Percentiles rank a stretch among this genome's conserved stretches.
Evolutionary conservation across 345 rosid species (phyloP).

Genomic region (Syzygium jambos): DNA sequence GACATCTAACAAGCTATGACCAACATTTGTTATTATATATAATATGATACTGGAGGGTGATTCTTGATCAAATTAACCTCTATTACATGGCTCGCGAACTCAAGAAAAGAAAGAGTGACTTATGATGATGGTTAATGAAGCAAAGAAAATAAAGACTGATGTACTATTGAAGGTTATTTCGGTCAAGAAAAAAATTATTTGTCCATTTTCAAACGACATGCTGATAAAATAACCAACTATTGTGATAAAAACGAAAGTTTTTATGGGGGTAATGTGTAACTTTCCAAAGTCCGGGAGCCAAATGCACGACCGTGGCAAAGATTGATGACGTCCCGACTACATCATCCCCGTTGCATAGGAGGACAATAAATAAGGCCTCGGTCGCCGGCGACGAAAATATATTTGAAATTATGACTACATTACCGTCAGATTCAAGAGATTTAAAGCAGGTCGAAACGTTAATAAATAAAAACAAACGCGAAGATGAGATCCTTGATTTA

Average conservation of each 20-base stretch:
- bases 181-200: not conserved
- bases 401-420: not conserved
- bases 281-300: not conserved
- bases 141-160: not conserved
- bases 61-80: not conserved
- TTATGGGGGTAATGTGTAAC: not conserved
- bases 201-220: not conserved
- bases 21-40: not conserved
- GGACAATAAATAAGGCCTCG: not conserved
- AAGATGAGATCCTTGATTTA: not conserved
- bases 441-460: not conserved
- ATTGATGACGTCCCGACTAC: rapidly evolving
- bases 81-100: not conserved
- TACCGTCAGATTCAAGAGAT: not conserved
- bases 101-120: not conserved
- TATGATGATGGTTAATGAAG: not conserved
- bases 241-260: not conserved
- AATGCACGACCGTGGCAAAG: not conserved
- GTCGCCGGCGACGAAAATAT: rapidly evolving
- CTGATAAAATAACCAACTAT: not conserved
- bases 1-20: rapidly evolving
- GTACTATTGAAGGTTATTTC: not conserved
- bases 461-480: not conserved
- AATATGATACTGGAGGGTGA: not conserved
- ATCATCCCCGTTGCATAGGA: not conserved